Evolutionary conservation across 78 protist species (phyloP).

Genomic region (Mantamonas sphyraenae): DNA sequence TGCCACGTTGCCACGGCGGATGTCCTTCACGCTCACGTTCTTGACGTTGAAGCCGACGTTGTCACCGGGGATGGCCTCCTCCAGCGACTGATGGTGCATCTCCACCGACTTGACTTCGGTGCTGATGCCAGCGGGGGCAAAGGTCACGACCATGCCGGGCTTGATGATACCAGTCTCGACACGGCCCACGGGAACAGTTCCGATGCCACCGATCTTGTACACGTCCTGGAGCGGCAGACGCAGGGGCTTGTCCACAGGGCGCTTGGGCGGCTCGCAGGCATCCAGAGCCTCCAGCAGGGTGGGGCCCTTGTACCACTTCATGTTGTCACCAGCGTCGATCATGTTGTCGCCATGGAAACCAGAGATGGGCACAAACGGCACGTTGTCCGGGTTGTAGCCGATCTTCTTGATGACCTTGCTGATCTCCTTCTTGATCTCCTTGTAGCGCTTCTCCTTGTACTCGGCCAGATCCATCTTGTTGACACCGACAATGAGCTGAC

Average conservation of each 20-base stretch:
- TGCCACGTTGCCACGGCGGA: constrained; percentile 88
- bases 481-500: constrained; percentile 47
- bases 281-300: constrained; percentile 19
- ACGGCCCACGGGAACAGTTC: constrained; percentile 96
- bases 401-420: too few relatives aligned
- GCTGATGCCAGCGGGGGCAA: constrained; percentile 83
- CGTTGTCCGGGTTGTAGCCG: constrained; percentile 22
- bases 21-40: constrained; percentile 81
- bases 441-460: constrained; percentile 17
- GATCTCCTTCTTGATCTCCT: constrained; percentile 39
- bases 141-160: constrained; percentile 81
- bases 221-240: constrained; percentile 67
- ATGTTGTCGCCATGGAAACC: constrained; percentile 72
- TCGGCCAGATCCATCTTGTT: constrained; percentile 33
- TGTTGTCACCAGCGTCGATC: constrained; percentile 25
- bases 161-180: constrained; percentile 91
- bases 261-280: constrained; percentile 39
- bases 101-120: constrained; percentile 93
- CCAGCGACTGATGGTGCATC: constrained; percentile 91
- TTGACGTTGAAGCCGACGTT: constrained; percentile 97
- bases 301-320: constrained; percentile 56
- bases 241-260: constrained; percentile 68
- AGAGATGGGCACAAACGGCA: constrained; percentile 49
- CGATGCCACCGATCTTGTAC: constrained; percentile 63
- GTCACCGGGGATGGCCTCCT: constrained; percentile 90